Conservation (phyloP, 768 basidiomycete species). For the Suillus ampliporus region DNA sequence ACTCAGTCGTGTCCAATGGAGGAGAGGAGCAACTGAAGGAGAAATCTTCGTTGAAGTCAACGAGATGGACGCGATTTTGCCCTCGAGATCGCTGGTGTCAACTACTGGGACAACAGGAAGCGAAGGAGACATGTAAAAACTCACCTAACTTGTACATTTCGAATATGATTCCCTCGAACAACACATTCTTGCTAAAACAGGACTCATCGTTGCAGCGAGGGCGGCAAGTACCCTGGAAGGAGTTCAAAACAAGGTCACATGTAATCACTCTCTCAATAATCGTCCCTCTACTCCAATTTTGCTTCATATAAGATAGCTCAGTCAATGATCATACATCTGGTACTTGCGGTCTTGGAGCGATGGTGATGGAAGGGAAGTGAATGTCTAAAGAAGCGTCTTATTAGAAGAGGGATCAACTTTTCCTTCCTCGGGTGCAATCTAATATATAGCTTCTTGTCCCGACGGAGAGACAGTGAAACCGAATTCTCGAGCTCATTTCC, state of each 20-base stretch:
- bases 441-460: no score
- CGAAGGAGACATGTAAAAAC: not conserved
- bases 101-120: no score
- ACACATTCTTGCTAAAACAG: not conserved
- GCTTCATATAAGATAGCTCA: not conserved
- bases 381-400: no score
- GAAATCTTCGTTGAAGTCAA: conserved; percentile 37
- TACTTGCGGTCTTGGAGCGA: no score
- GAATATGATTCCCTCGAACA: not conserved
- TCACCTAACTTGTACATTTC: no score
- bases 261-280: not conserved
- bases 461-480: no score
- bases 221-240: not conserved
- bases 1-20: conserved; percentile 49
- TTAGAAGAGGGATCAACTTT: no score
- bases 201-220: not conserved
- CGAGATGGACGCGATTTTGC: not conserved
- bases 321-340: no score
- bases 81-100: not conserved
- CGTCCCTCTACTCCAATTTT: not conserved
- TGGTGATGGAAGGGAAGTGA: no score
- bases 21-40: conserved; percentile 39
- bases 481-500: no score
- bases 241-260: not conserved
- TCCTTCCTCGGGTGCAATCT: no score